phyloP scores from a whole-genome alignment of 495 filamentous ascomycete species.

The Aspergillus biplanus region DNA sequence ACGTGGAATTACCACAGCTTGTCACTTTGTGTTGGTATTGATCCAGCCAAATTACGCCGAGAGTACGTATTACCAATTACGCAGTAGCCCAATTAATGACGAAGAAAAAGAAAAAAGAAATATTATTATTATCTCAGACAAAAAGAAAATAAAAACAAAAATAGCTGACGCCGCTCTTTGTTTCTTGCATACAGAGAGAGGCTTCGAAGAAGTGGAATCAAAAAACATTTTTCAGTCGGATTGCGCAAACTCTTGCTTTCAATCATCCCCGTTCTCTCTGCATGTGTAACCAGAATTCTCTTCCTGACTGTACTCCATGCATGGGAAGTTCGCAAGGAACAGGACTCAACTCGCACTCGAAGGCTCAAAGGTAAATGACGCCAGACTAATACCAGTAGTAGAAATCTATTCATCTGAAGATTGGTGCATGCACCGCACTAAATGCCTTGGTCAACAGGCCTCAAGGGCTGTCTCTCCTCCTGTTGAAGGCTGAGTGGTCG shows the following conservation, averaged over 20 bases:
- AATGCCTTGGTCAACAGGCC: background rate
- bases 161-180: background rate
- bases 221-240: background rate
- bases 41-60: no score
- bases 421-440: slow-evolving; percentile 3
- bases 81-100: background rate
- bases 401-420: background rate
- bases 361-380: slow-evolving; percentile 2
- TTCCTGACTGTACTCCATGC: slow-evolving; percentile 1
- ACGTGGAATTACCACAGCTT: slow-evolving; percentile 3
- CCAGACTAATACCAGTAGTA: slow-evolving; percentile 20
- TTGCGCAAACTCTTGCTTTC: background rate
- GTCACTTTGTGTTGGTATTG: background rate
- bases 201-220: background rate
- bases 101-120: background rate
- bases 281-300: slow-evolving; percentile 10
- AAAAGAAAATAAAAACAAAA: background rate
- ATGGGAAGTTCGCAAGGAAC: background rate
- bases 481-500: background rate
- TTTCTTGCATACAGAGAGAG: background rate
- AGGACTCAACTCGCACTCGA: slow-evolving; percentile 9
- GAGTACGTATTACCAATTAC: slow-evolving; percentile 1
- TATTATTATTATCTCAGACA: background rate
- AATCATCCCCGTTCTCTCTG: background rate
- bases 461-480: background rate